Percentiles rank a stretch among this genome's conserved stretches.
Evolutionary conservation across 2,329 filamentous ascomycete species (phyloP).

Genomic region (Sclerotinia borealis): DNA sequence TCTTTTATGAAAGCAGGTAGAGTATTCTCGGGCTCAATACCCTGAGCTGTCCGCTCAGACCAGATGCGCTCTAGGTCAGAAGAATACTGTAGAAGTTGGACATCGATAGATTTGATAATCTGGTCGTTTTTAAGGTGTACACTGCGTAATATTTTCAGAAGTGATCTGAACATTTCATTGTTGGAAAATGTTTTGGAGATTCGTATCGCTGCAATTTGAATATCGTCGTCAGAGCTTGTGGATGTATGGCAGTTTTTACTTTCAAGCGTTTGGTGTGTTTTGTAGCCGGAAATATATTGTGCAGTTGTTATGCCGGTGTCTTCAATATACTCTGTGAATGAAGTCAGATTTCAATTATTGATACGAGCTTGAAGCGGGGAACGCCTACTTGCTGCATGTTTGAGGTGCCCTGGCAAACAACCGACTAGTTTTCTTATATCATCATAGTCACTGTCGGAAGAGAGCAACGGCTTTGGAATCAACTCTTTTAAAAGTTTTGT

Average conservation of each 20-base stretch:
- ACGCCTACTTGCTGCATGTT: background rate
- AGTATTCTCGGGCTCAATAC: background rate
- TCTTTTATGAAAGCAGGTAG: background rate
- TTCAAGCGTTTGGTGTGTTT: background rate
- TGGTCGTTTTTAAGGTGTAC: background rate
- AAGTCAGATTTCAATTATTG: background rate
- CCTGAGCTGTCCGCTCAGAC: background rate
- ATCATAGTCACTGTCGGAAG: background rate
- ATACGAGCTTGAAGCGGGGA: background rate
- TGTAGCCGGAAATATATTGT: background rate
- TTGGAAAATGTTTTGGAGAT: background rate
- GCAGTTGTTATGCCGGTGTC: background rate
- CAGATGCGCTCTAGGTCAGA: background rate
- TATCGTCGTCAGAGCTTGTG: background rate
- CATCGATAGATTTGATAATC: background rate
- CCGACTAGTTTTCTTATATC: background rate
- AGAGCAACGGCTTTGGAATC: background rate
- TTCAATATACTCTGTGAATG: background rate
- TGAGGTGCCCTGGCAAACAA: background rate
- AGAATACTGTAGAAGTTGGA: background rate
- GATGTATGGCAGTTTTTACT: background rate
- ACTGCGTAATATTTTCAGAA: background rate
- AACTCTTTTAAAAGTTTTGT: background rate
- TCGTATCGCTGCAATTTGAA: background rate
- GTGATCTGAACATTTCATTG: background rate